These are phyloP conservation scores for Colletotrichum viniferum DNA, from an alignment of 2,329 filamentous ascomycete genomes.

Conservation along the genomic window DNA sequence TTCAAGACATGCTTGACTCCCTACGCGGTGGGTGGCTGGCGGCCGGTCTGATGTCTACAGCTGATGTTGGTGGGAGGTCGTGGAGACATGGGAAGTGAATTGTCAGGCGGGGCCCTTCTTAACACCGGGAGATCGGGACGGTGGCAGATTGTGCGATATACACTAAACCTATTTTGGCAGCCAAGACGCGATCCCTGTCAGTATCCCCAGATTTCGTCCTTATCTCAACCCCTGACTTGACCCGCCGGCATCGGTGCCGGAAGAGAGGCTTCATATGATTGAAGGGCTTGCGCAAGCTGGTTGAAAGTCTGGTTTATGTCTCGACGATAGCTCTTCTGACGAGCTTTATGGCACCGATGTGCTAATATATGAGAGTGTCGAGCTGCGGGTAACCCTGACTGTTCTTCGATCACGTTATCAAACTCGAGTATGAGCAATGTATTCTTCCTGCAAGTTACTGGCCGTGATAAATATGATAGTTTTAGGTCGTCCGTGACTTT, in stretches of 20 bases:
- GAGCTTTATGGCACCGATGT: background rate
- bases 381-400: background rate
- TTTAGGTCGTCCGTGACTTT: background rate
- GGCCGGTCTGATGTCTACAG: background rate
- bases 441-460: background rate
- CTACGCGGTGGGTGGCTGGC: background rate
- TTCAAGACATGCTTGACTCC: background rate
- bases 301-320: background rate
- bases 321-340: background rate
- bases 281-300: background rate
- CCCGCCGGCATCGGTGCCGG: background rate
- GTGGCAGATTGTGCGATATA: background rate
- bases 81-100: background rate
- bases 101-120: background rate
- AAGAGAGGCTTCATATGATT: background rate
- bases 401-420: background rate
- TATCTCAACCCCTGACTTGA: background rate
- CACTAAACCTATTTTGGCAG: slow-evolving; percentile 1
- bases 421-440: background rate
- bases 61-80: background rate
- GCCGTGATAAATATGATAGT: background rate
- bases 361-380: background rate
- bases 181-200: slow-evolving; percentile 16
- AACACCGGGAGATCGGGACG: background rate
- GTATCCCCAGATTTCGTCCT: slow-evolving; percentile 2